Percentiles rank a stretch among this genome's conserved stretches.
phyloP scores from a whole-genome alignment of 352 stramenopile species.

The Globisporangium ultimum region DNA sequence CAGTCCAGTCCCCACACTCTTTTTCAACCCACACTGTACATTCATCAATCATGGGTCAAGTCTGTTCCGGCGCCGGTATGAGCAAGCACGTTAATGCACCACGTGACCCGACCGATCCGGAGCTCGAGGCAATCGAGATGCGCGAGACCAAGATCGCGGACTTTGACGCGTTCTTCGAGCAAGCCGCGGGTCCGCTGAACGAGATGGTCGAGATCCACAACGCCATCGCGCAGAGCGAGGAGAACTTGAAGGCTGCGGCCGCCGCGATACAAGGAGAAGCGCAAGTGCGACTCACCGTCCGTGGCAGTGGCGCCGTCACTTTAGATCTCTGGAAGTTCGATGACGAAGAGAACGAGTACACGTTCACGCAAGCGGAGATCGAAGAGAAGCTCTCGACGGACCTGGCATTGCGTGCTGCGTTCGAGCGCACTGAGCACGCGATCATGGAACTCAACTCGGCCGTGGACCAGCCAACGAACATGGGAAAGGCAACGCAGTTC shows the following conservation, averaged over 20 bases:
- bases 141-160: conserved; percentile 23
- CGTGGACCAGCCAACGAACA: conserved; percentile 28
- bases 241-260: conserved; percentile 47
- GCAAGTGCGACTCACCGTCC: conserved; percentile 30
- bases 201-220: conserved; percentile 37
- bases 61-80: conserved; percentile 43
- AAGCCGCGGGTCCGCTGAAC: conserved; percentile 16
- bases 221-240: conserved; percentile 47
- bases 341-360: conserved; percentile 37
- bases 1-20: conserved; percentile 2
- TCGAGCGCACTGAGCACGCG: conserved; percentile 19
- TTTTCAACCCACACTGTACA: background rate
- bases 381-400: conserved; percentile 18
- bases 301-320: conserved; percentile 15
- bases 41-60: conserved; percentile 40
- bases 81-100: conserved; percentile 25
- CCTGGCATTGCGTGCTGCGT: conserved; percentile 22
- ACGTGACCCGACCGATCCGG: conserved; percentile 25
- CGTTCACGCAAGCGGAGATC: conserved; percentile 22
- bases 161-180: conserved; percentile 24
- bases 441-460: conserved; percentile 30
- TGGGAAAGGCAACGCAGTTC: conserved; percentile 23
- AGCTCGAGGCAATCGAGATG: conserved; percentile 28
- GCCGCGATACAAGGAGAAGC: conserved; percentile 47
- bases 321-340: conserved; percentile 46